Evolutionary conservation across 1,284 basidiomycete species (phyloP).

Genomic region (Malassezia restricta): DNA sequence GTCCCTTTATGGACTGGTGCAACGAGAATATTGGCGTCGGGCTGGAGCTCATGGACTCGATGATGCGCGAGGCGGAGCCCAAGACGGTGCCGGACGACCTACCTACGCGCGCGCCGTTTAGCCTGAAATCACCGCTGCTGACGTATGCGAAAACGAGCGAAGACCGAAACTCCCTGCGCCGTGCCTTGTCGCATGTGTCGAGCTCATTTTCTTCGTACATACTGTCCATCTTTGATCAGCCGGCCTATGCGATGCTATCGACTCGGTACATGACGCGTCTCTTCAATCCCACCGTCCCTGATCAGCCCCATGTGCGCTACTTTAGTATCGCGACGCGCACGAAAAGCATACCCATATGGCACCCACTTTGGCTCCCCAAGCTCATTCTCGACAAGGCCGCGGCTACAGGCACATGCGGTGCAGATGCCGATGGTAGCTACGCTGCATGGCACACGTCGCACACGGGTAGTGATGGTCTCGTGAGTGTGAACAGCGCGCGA

Average conservation of each 20-base stretch:
- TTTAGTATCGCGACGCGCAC: constrained; percentile 75
- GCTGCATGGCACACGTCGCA: constrained; percentile 48
- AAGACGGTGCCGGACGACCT: not conserved
- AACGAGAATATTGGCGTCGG: constrained; percentile 44
- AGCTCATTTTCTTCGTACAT: constrained; percentile 74
- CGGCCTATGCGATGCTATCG: constrained; percentile 89
- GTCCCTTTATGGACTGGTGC: constrained; percentile 99
- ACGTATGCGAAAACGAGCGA: constrained; percentile 17
- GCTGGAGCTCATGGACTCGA: constrained; percentile 37
- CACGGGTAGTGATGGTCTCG: constrained; percentile 90
- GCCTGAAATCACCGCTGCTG: constrained; percentile 38
- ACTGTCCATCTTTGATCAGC: constrained; percentile 84
- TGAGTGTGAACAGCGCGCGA: constrained; percentile 55
- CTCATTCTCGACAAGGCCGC: constrained; percentile 66
- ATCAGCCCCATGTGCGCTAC: constrained; percentile 72
- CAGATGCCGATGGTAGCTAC: constrained; percentile 38
- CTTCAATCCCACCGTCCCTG: constrained; percentile 84
- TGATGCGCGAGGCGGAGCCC: constrained; percentile 19
- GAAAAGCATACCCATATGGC: constrained; percentile 64
- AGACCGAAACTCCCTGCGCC: constrained; percentile 10
- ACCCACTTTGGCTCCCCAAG: constrained; percentile 94
- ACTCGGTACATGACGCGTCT: constrained; percentile 68
- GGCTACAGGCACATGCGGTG: constrained; percentile 36
- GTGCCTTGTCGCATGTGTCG: constrained; percentile 51
- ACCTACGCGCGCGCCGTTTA: constrained; percentile 20